These are phyloP conservation scores for Dunaliella sp. DNA, from an alignment of 139 green algal species.

Conservation along the genomic window DNA sequence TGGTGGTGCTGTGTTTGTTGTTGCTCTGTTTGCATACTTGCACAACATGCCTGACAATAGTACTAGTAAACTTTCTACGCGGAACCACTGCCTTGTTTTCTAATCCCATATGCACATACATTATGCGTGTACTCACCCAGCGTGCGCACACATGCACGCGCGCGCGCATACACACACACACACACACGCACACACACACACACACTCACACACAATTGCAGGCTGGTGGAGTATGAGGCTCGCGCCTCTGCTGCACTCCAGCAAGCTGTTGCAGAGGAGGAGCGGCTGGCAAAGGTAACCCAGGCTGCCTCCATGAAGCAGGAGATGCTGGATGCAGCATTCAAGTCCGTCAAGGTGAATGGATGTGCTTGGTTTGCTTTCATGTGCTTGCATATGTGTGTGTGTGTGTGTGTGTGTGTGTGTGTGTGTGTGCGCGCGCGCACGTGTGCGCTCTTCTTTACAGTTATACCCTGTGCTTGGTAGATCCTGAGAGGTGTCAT, in stretches of 20 bases:
- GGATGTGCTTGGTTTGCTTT: not conserved
- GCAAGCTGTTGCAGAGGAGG: constrained; percentile 32
- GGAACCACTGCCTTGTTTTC: too few species aligned
- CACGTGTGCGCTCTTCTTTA: not conserved
- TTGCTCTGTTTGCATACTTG: too few species aligned
- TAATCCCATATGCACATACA: too few species aligned
- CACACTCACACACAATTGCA: too few species aligned
- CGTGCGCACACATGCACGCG: too few species aligned
- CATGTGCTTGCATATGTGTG: not conserved
- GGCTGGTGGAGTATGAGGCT: constrained; percentile 44
- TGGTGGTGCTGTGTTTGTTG: not conserved
- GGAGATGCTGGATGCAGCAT: not conserved
- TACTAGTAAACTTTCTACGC: too few species aligned
- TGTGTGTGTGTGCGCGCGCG: not conserved
- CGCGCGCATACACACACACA: too few species aligned
- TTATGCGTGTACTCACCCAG: too few species aligned
- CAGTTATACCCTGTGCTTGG: not conserved
- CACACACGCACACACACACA: too few species aligned
- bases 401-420: not conserved
- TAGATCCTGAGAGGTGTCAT: too few species aligned
- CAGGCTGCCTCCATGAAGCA: constrained; percentile 7
- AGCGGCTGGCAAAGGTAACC: constrained; percentile 17
- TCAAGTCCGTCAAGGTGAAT: not conserved
- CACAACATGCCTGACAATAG: too few species aligned
- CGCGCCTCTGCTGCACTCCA: constrained; percentile 20